Base-by-base conservation (phyloP, 1,284 basidiomycete species). In the Naganishia liquefaciens region DNA sequence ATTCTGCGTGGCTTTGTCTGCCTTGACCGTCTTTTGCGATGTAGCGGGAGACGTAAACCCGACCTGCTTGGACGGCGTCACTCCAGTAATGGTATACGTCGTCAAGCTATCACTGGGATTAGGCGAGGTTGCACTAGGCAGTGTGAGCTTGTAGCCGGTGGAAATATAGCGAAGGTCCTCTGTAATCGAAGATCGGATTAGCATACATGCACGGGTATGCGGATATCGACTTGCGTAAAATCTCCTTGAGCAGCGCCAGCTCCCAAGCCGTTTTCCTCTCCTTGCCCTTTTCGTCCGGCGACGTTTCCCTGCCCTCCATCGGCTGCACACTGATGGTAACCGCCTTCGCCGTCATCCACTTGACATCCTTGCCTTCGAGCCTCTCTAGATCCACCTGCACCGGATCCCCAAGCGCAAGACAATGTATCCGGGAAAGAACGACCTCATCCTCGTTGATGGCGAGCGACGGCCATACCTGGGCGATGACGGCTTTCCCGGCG, bases 111-210 rank as follows among this genome's bases (percentile, higher is more conserved):
- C 33, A n/a, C 21, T 37, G 17, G 15, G 4, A 9, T 3, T 60
- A 17, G 54, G 28, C 40, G 27, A 27, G n/a, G 3, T 30, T 2
- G 15, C 7, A 73, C 88, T 91, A 19, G 76, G 73, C 33, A 90
- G 79, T 68, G 87, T 82, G 61, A 91, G 69, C 4, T 82, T 80
- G 74, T 89, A 88, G 4, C 82, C 82, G 19, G 80, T 73, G 9
- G 86, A 84, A 64, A 93, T 76, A 73, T 87, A 90, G 74, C 87
- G 88, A 23, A 89, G 79, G 71, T 89, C 88, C 44, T 90, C 90
- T 91, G 69, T 0, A 23, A 2, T 28, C 63, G 21, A 60, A 23
- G 30, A 15, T 52, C 66, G 43, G 30, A 49, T 71, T 68, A 79
- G 49, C 44, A 33, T 21, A 4, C 11, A 37, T n/a, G 28, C 9